A percentile compares a stretch with the other conserved stretches of the same genome.
Evolutionary conservation across 2,329 filamentous ascomycete species (phyloP).

Genomic region (Celoporthe dispersa): DNA sequence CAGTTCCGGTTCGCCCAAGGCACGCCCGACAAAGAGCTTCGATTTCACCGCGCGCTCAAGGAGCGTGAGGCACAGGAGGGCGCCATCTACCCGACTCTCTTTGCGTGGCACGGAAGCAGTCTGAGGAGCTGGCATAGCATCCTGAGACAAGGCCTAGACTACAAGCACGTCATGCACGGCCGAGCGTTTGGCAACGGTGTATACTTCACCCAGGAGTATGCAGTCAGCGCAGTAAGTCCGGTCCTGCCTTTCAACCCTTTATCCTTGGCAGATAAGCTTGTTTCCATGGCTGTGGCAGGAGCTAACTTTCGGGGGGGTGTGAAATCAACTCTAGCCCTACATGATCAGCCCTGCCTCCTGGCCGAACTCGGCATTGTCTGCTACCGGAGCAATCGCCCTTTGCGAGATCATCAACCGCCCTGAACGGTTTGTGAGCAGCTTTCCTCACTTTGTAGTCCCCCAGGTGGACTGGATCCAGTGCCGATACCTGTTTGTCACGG

Average conservation of each 20-base stretch:
- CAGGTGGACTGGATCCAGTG: slow-evolving; percentile 88
- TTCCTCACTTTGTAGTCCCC: slow-evolving; percentile 72
- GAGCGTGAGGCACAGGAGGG: slow-evolving; percentile 28
- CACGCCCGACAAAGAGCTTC: slow-evolving; percentile 81
- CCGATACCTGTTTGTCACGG: slow-evolving; percentile 72
- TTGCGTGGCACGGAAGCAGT: slow-evolving; percentile 59
- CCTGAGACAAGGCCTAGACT: slow-evolving; percentile 80
- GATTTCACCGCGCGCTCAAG: slow-evolving; percentile 69
- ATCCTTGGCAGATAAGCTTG: neutral
- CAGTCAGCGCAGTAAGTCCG: slow-evolving; percentile 49
- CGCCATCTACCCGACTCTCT: slow-evolving; percentile 22
- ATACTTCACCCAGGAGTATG: slow-evolving; percentile 72
- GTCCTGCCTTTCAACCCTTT: neutral
- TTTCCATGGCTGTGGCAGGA: neutral
- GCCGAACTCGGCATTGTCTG: slow-evolving; percentile 68
- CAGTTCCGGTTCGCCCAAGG: slow-evolving; percentile 91
- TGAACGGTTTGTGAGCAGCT: slow-evolving; percentile 56
- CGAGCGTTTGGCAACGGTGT: slow-evolving; percentile 78
- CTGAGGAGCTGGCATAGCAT: slow-evolving; percentile 67
- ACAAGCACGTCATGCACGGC: slow-evolving; percentile 64
- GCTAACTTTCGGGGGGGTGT: neutral
- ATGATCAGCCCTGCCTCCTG: slow-evolving; percentile 65
- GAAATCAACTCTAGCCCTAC: slow-evolving; percentile 10
- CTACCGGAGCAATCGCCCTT: slow-evolving; percentile 67
- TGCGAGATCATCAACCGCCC: slow-evolving; percentile 86